A percentile compares a stretch with the other conserved stretches of the same genome.
These are phyloP conservation scores for Endotrypanum monterogeii DNA, from an alignment of 208 protist genomes.

Conservation along the genomic window DNA sequence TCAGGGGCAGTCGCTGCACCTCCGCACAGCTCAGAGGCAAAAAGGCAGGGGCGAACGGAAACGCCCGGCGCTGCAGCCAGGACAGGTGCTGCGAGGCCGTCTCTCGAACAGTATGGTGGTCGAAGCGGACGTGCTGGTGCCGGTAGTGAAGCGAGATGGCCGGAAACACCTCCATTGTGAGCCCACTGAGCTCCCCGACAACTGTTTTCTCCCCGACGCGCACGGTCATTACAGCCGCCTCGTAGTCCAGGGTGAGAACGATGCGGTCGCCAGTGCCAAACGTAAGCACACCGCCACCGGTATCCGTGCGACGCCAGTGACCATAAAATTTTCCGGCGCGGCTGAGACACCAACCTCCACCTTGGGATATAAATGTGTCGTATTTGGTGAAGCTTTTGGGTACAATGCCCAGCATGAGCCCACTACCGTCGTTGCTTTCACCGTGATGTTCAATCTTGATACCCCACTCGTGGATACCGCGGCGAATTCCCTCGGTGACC, in stretches of 20 bases:
- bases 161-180: conserved; percentile 89
- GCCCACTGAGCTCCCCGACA: conserved; percentile 87
- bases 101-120: conserved; percentile 81
- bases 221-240: conserved; percentile 84
- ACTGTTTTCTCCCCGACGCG: conserved; percentile 82
- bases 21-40: conserved; percentile 48
- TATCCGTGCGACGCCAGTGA: conserved; percentile 87
- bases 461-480: conserved; percentile 91
- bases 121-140: conserved; percentile 92
- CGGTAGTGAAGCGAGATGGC: conserved; percentile 92
- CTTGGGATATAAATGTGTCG: conserved; percentile 94
- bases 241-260: conserved; percentile 89
- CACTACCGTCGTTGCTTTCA: conserved; percentile 90
- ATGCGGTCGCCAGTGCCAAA: conserved; percentile 90
- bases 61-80: conserved; percentile 70
- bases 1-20: conserved; percentile 55
- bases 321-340: conserved; percentile 94
- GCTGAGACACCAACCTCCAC: conserved; percentile 92
- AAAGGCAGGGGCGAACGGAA: conserved; percentile 66
- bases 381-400: conserved; percentile 90
- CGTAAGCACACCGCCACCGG: conserved; percentile 46
- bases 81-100: conserved; percentile 44
- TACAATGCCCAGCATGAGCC: conserved; percentile 93
- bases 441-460: conserved; percentile 92
- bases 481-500: conserved; percentile 86